These are phyloP conservation scores for Aspergillus baeticus DNA, from an alignment of 495 filamentous ascomycete species.

Conservation along the genomic window DNA sequence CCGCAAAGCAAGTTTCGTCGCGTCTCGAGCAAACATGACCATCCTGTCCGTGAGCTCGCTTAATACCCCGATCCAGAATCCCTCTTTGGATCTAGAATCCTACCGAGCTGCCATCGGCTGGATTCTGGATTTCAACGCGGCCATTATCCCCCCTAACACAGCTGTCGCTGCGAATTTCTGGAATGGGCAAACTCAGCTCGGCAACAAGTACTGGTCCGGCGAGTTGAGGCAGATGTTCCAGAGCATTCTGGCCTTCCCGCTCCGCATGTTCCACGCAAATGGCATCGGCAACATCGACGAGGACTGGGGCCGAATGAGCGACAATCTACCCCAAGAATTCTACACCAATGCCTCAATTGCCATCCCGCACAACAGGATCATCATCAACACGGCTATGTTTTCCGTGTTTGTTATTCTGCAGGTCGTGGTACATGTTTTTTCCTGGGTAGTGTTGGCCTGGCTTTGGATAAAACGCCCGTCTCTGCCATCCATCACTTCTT, in stretches of 20 bases:
- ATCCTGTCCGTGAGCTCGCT: background rate
- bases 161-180: background rate
- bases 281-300: background rate
- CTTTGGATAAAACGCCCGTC: background rate
- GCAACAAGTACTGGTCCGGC: too few relatives aligned
- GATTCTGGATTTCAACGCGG: slow-evolving; percentile 1
- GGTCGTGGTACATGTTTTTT: background rate
- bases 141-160: background rate
- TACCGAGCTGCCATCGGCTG: background rate
- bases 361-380: background rate
- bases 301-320: background rate
- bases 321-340: background rate
- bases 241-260: background rate
- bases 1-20: background rate
- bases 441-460: background rate
- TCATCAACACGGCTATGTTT: slow-evolving; percentile 1
- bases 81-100: background rate
- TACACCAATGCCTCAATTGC: background rate
- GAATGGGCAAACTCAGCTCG: background rate
- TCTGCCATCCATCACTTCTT: background rate
- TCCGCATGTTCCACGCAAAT: background rate
- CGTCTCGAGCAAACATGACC: background rate
- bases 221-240: too few relatives aligned
- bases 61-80: background rate
- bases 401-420: background rate